A percentile compares a stretch with the other conserved stretches of the same genome.
These are phyloP conservation scores for Termitomyces sp. DNA, from an alignment of 768 basidiomycete species.

Conservation along the genomic window DNA sequence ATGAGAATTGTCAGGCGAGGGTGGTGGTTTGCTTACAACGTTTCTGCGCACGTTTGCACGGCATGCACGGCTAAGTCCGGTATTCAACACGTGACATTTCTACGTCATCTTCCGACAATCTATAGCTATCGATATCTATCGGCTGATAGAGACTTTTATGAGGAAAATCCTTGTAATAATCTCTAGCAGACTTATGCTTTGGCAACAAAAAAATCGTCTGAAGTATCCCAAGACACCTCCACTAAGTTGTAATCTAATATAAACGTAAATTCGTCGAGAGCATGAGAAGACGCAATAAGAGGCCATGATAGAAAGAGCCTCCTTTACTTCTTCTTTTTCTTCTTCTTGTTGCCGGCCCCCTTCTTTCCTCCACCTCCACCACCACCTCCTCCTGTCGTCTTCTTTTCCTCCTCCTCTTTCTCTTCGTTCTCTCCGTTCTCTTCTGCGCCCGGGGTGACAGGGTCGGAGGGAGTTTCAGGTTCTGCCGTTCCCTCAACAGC, in stretches of 20 bases:
- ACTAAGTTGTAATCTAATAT: background rate
- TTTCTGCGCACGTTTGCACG: constrained; percentile 11
- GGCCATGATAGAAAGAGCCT: background rate
- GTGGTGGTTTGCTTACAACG: constrained; percentile 27
- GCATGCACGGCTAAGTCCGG: constrained; percentile 16
- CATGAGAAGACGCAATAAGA: background rate
- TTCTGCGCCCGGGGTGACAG: constrained; percentile 10
- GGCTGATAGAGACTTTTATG: too few relatives aligned
- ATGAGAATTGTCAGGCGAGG: constrained; percentile 6
- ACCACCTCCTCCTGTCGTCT: constrained; percentile 5
- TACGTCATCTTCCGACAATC: too few relatives aligned
- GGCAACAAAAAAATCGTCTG: too few relatives aligned
- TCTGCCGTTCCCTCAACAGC: background rate
- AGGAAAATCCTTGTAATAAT: too few relatives aligned
- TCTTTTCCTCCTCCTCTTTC: constrained; percentile 14
- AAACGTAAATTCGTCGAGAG: constrained; percentile 1
- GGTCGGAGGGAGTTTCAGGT: constrained; percentile 9
- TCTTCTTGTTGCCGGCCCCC: constrained; percentile 12
- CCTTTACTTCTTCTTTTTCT: constrained; percentile 23
- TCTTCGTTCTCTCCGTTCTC: constrained; percentile 14
- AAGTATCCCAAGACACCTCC: too few relatives aligned
- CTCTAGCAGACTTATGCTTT: too few relatives aligned
- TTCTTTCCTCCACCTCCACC: too few relatives aligned
- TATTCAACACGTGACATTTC: background rate
- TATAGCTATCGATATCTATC: too few relatives aligned